phyloP scores from a whole-genome alignment of 768 basidiomycete genomes.

The Pleurotus tuber-regium region DNA sequence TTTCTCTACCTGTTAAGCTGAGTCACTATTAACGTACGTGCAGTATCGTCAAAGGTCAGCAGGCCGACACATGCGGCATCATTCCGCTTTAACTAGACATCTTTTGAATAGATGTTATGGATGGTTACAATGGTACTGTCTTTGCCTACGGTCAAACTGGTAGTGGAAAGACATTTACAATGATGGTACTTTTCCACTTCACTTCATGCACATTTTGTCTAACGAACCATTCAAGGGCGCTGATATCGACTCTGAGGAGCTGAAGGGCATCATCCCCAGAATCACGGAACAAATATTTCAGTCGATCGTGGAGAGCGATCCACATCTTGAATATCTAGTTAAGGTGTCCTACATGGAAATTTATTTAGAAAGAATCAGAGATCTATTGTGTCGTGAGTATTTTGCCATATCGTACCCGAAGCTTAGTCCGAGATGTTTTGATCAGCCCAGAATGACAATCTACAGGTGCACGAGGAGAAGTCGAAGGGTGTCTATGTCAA shows the following conservation, averaged over 20 bases:
- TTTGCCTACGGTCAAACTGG: conserved; percentile 89
- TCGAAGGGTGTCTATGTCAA: conserved; percentile 97
- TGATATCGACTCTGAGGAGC: conserved; percentile 90
- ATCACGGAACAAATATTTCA: conserved; percentile 99
- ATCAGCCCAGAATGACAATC: conserved; percentile 92
- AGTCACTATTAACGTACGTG: conserved; percentile 3
- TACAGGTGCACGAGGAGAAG: conserved; percentile 99
- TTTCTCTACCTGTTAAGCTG: conserved; percentile 16
- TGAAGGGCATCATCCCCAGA: conserved; percentile 95
- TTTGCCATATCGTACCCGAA: not conserved
- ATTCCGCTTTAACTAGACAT: not conserved
- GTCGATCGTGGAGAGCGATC: conserved; percentile 93
- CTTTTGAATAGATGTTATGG: conserved; percentile 77
- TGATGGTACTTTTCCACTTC: conserved; percentile 70
- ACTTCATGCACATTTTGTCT: conserved; percentile 9
- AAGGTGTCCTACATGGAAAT: conserved; percentile 99
- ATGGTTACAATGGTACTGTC: conserved; percentile 97
- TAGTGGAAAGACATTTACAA: conserved; percentile 92
- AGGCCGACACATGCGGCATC: conserved; percentile 1
- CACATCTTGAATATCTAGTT: conserved; percentile 95
- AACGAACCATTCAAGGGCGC: conserved; percentile 63
- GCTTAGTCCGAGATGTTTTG: conserved; percentile 11
- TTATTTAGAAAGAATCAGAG: conserved; percentile 93
- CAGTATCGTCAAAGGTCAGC: conserved; percentile 86
- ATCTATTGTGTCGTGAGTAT: conserved; percentile 88